Evolutionary conservation across 441 rosid genomes (phyloP).

Genomic region (Capsella rubella): DNA sequence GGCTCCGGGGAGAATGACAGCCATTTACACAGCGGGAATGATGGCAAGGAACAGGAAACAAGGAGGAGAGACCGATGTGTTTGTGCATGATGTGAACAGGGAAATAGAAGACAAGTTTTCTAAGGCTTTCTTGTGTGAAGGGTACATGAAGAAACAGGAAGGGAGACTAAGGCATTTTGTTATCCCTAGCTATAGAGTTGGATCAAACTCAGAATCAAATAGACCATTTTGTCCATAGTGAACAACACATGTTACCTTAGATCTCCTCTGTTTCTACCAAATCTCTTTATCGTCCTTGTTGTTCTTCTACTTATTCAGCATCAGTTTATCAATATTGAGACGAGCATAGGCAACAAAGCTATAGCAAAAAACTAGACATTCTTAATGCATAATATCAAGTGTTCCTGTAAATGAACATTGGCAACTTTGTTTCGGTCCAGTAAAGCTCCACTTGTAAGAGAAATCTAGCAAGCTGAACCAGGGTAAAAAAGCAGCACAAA

Average conservation of each 20-base stretch:
- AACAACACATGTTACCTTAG: constrained; percentile 1
- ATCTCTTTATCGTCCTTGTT: constrained; percentile 2
- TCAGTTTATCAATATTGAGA: not conserved
- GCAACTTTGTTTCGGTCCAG: not conserved
- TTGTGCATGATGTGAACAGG: constrained; percentile 86
- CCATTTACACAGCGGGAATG: constrained; percentile 85
- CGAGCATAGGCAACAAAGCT: constrained; percentile 11
- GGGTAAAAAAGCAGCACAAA: not conserved
- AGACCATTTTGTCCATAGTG: constrained; percentile 73
- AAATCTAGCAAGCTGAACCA: not conserved
- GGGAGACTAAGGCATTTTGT: constrained; percentile 84
- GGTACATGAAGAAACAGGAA: constrained; percentile 76
- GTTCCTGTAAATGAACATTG: not conserved
- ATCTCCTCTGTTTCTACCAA: not conserved
- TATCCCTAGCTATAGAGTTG: constrained; percentile 70
- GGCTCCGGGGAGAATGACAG: constrained; percentile 88
- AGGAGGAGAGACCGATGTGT: constrained; percentile 71
- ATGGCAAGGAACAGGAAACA: constrained; percentile 67
- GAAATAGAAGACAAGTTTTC: constrained; percentile 80
- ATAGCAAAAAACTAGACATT: constrained; percentile 9
- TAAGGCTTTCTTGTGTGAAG: constrained; percentile 76
- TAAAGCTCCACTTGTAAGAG: not conserved
- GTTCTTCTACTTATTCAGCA: constrained; percentile 2
- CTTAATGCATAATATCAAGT: not conserved
- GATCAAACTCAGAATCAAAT: constrained; percentile 25